phyloP scores from a whole-genome alignment of 2,329 filamentous ascomycete genomes.

The Sarocladiaceae sp. region DNA sequence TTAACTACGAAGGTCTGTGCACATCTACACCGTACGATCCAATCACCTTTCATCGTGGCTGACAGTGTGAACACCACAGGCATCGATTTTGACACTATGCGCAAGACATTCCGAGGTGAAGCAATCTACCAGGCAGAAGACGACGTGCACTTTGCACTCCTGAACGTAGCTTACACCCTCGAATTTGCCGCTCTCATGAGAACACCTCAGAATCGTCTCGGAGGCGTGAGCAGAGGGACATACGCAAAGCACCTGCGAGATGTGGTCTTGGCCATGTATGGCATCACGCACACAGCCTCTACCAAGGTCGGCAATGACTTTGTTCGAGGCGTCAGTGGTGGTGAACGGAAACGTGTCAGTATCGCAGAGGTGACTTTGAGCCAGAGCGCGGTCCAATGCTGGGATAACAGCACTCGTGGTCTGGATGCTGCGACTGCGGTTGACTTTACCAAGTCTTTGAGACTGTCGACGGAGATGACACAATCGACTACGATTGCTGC shows the following conservation, averaged over 20 bases:
- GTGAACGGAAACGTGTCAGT: slow-evolving; percentile 62
- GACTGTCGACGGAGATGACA: slow-evolving; percentile 46
- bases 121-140: slow-evolving; percentile 59
- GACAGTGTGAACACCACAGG: slow-evolving; percentile 6
- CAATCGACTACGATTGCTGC: slow-evolving; percentile 36
- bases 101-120: slow-evolving; percentile 42
- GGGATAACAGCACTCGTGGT: slow-evolving; percentile 62
- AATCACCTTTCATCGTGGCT: neutral
- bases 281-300: slow-evolving; percentile 56
- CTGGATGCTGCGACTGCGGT: slow-evolving; percentile 58
- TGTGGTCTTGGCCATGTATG: slow-evolving; percentile 57
- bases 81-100: slow-evolving; percentile 26
- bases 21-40: slow-evolving; percentile 33
- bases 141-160: slow-evolving; percentile 59
- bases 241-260: slow-evolving; percentile 16
- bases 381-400: slow-evolving; percentile 53
- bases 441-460: slow-evolving; percentile 56
- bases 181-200: slow-evolving; percentile 57
- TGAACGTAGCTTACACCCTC: slow-evolving; percentile 59
- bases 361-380: slow-evolving; percentile 58
- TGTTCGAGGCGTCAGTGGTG: slow-evolving; percentile 48
- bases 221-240: neutral
- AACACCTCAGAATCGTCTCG: slow-evolving; percentile 49
- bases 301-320: slow-evolving; percentile 60
- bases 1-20: slow-evolving; percentile 74